phyloP scores from a whole-genome alignment of 202 grass and related monocot genomes.

The Saccharum hybrid region DNA sequence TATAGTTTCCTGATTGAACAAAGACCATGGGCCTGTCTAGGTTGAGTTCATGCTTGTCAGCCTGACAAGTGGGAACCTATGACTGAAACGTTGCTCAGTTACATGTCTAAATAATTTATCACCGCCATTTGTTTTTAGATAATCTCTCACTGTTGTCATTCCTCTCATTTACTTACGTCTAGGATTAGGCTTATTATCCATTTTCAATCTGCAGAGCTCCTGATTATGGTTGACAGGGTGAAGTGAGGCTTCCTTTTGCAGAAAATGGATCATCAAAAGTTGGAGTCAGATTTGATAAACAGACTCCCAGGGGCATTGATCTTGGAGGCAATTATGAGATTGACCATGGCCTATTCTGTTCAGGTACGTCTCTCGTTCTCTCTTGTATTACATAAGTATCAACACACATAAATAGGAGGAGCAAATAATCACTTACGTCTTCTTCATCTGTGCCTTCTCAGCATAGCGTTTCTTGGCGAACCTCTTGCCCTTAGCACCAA shows the following conservation, averaged over 20 bases:
- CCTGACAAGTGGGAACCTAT: neutral
- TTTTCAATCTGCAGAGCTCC: constrained; percentile 64
- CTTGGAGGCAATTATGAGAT: constrained; percentile 57
- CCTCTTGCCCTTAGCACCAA: constrained; percentile 90
- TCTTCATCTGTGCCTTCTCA: constrained; percentile 96
- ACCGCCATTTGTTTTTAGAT: too few species aligned
- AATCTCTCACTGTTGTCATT: too few species aligned
- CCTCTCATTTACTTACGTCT: neutral
- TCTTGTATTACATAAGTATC: neutral
- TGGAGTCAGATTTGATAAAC: constrained; percentile 85
- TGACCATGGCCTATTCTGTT: neutral
- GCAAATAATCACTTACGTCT: constrained; percentile 66
- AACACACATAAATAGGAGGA: neutral
- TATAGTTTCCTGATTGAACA: constrained; percentile 21
- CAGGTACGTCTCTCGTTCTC: too few species aligned
- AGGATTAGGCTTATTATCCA: constrained; percentile 7
- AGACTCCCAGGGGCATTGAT: constrained; percentile 57
- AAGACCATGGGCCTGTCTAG: neutral
- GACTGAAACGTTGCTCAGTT: neutral
- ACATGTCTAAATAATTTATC: constrained; percentile 13
- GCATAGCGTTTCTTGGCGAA: constrained; percentile 92
- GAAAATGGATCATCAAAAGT: constrained; percentile 89
- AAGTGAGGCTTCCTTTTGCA: constrained; percentile 85
- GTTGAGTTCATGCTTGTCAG: constrained; percentile 15
- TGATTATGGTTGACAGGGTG: constrained; percentile 77